Percentiles rank a stretch among this genome's conserved stretches.
Conservation (phyloP, 208 protist genomes). For the Leishmania tropica region DNA sequence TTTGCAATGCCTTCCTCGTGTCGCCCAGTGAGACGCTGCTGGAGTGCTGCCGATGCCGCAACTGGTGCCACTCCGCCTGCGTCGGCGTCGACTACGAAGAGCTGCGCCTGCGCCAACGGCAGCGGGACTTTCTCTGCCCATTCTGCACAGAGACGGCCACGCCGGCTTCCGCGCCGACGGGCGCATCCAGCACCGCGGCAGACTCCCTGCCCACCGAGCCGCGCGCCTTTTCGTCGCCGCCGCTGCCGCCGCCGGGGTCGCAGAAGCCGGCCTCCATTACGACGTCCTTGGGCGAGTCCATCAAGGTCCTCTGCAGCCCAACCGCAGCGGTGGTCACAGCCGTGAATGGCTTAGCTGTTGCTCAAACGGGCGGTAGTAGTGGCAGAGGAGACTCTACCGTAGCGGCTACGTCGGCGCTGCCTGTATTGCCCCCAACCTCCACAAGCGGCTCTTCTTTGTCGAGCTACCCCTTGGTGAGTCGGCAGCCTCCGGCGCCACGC, state of each 20-base stretch:
- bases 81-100: constrained; percentile 70
- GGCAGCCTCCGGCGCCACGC: constrained; percentile 46
- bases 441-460: background rate
- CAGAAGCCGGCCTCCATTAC: constrained; percentile 14
- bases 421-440: constrained; percentile 6
- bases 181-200: background rate
- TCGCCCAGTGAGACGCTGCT: constrained; percentile 58
- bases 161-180: background rate
- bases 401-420: constrained; percentile 7
- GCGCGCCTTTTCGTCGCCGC: background rate
- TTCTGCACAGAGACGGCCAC: constrained; percentile 39
- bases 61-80: constrained; percentile 81
- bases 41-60: constrained; percentile 67
- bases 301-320: constrained; percentile 10
- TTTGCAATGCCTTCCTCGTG: constrained; percentile 76
- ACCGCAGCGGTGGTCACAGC: background rate
- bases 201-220: background rate
- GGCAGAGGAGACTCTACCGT: background rate
- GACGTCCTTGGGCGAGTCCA: constrained; percentile 25
- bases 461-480: constrained; percentile 8
- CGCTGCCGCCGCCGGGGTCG: background rate
- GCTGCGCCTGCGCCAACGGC: constrained; percentile 36
- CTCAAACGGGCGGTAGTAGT: background rate
- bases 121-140: constrained; percentile 57
- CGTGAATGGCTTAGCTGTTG: background rate